phyloP scores from a whole-genome alignment of 352 stramenopile genomes.

The Phytophthora ramorum region DNA sequence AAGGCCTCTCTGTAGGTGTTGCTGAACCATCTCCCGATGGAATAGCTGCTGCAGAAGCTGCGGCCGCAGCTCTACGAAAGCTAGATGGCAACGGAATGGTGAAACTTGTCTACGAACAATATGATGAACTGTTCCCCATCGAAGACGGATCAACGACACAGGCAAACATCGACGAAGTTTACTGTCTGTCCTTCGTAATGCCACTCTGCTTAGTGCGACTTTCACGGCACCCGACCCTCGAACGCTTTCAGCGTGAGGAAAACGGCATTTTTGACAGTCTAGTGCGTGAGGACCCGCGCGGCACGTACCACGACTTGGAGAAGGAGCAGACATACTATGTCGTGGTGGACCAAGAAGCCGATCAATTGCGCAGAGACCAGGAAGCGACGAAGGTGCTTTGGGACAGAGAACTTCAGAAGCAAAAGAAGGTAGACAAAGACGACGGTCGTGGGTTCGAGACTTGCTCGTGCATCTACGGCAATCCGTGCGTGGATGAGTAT shows the following conservation, averaged over 20 bases:
- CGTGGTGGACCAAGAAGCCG: slow-evolving; percentile 81
- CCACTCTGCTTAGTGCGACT: slow-evolving; percentile 85
- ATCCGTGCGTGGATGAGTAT: slow-evolving; percentile 92
- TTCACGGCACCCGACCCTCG: slow-evolving; percentile 49
- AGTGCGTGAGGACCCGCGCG: slow-evolving; percentile 69
- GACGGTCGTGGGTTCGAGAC: slow-evolving; percentile 81
- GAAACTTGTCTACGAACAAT: slow-evolving; percentile 89
- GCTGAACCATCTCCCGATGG: slow-evolving; percentile 4
- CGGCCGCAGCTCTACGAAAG: slow-evolving; percentile 35
- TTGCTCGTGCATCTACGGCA: slow-evolving; percentile 91
- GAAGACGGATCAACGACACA: slow-evolving; percentile 79
- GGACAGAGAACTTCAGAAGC: slow-evolving; percentile 36
- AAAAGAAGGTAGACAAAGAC: slow-evolving; percentile 48
- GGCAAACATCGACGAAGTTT: slow-evolving; percentile 80
- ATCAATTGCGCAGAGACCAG: slow-evolving; percentile 75
- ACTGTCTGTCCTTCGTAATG: slow-evolving; percentile 92
- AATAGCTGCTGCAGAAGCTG: slow-evolving; percentile 7
- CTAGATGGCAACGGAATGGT: slow-evolving; percentile 67
- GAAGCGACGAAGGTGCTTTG: slow-evolving; percentile 64
- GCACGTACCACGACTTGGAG: slow-evolving; percentile 75
- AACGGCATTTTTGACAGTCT: slow-evolving; percentile 61
- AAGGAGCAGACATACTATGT: slow-evolving; percentile 82
- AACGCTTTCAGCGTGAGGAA: slow-evolving; percentile 66
- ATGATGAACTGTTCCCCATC: slow-evolving; percentile 87
- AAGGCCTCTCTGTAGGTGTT: not conserved